phyloP scores from a whole-genome alignment of 441 rosid species.

The Euphorbia schlechtendalii region DNA sequence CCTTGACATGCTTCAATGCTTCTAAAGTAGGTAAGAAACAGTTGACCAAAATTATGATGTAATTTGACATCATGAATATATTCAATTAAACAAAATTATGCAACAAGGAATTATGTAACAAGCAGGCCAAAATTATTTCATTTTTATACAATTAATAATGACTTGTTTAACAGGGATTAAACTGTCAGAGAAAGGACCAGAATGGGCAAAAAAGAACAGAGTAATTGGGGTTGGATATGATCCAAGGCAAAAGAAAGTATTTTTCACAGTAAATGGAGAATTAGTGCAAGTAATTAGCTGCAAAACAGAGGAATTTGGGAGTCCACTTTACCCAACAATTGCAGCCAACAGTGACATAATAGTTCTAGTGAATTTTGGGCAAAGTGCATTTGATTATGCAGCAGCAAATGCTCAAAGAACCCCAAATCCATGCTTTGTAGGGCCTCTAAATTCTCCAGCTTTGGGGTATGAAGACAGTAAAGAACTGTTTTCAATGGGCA shows the following conservation, averaged over 20 bases:
- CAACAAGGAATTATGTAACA: too few species aligned
- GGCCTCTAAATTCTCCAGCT: constrained; percentile 45
- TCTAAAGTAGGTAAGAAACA: constrained; percentile 22
- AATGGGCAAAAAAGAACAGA: constrained; percentile 41
- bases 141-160: background rate
- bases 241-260: constrained; percentile 56
- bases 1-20: constrained; percentile 20
- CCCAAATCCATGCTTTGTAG: constrained; percentile 63
- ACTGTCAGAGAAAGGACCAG: constrained; percentile 37
- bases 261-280: constrained; percentile 52
- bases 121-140: background rate
- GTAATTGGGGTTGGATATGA: constrained; percentile 67
- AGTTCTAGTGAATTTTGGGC: constrained; percentile 59
- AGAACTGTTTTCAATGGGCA: constrained; percentile 92
- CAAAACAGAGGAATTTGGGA: constrained; percentile 53
- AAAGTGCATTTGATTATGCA: constrained; percentile 40
- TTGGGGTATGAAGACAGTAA: constrained; percentile 63
- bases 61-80: background rate
- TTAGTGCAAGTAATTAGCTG: constrained; percentile 48
- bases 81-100: constrained; percentile 3
- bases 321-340: constrained; percentile 56
- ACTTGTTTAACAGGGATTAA: constrained; percentile 41
- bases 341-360: constrained; percentile 43
- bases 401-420: constrained; percentile 55
- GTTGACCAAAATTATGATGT: constrained; percentile 17